phyloP scores from a whole-genome alignment of 768 basidiomycete genomes.

The Pilatotrama ljubarskyi region DNA sequence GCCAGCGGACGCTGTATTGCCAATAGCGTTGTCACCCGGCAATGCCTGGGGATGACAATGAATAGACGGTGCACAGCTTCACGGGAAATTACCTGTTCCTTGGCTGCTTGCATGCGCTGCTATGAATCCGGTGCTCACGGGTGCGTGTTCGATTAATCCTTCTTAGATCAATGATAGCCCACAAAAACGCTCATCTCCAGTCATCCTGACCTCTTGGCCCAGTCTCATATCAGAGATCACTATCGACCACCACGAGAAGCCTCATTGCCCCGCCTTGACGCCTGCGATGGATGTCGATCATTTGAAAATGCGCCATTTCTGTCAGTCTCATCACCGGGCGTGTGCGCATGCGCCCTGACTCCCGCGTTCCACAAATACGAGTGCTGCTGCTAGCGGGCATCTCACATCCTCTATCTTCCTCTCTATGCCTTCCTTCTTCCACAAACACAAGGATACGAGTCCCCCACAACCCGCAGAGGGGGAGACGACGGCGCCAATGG shows the following conservation, averaged over 20 bases:
- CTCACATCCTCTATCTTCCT: background rate
- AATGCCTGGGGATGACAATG: no score
- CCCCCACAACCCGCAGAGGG: background rate
- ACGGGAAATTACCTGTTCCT: background rate
- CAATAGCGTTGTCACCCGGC: no score
- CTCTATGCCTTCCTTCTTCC: constrained; percentile 3
- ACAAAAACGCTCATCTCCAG: background rate
- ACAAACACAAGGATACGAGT: constrained; percentile 3
- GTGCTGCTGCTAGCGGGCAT: background rate
- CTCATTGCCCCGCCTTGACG: no score
- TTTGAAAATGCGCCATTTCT: no score
- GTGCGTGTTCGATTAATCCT: background rate
- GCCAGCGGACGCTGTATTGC: no score
- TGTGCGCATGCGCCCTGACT: background rate
- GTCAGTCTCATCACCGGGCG: no score
- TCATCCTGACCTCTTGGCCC: background rate
- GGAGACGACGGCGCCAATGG: background rate
- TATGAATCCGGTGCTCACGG: background rate
- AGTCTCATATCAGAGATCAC: no score
- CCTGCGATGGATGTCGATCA: no score
- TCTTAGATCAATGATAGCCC: background rate
- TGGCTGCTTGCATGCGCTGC: background rate
- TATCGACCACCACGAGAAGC: no score
- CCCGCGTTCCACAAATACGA: background rate
- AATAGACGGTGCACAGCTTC: background rate